Percentiles rank a stretch among this genome's conserved stretches.
These are phyloP conservation scores for Tuber indicum DNA, from an alignment of 495 filamentous ascomycete species.

Conservation along the genomic window DNA sequence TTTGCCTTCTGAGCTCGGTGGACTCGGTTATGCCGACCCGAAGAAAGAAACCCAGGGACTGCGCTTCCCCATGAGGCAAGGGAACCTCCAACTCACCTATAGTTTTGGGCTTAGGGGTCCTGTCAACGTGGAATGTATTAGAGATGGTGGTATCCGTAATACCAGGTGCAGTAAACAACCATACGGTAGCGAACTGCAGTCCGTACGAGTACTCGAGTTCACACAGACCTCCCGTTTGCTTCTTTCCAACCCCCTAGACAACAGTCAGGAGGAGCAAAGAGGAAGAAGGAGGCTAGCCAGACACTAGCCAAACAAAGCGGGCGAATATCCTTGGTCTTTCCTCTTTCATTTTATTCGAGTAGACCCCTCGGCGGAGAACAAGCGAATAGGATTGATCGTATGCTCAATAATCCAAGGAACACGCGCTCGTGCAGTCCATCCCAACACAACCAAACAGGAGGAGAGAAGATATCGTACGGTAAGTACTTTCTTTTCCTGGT, in stretches of 20 bases:
- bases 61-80: not conserved
- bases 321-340: not conserved
- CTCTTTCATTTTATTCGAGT: not conserved
- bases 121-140: not conserved
- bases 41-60: not conserved
- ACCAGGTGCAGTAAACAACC: not conserved
- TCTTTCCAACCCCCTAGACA: not conserved
- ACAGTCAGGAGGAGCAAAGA: not conserved
- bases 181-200: not conserved
- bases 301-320: not conserved
- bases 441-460: not conserved
- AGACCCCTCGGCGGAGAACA: not conserved
- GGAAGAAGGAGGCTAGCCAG: not conserved
- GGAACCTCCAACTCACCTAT: not conserved
- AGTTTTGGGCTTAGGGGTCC: not conserved
- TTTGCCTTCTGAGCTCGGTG: not conserved
- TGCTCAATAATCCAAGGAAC: not conserved
- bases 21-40: not conserved
- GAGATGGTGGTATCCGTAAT: not conserved
- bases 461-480: not conserved
- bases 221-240: not conserved
- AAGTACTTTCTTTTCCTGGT: not conserved
- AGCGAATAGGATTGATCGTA: not conserved
- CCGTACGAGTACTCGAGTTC: not conserved
- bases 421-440: not conserved